Evolutionary conservation across 306 rosid genomes (phyloP).

Genomic region (Inga laurina): DNA sequence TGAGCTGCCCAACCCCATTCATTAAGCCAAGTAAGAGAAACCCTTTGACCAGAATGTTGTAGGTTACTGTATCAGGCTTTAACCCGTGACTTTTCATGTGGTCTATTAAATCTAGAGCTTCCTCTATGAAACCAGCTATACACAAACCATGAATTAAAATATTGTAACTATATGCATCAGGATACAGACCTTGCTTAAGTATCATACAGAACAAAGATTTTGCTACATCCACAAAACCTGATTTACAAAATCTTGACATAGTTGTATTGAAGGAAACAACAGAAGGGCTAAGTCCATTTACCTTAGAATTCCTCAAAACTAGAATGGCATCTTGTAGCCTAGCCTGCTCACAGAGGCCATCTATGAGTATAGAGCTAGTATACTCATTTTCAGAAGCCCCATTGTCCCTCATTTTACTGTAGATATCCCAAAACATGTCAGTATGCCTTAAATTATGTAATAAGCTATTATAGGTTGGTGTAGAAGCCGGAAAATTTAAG

Average conservation of each 20-base stretch:
- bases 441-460: neutral
- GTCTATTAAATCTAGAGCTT: slow-evolving; percentile 5
- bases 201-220: slow-evolving; percentile 14
- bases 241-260: slow-evolving; percentile 14
- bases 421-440: slow-evolving; percentile 11
- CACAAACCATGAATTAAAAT: slow-evolving; percentile 18
- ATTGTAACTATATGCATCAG: slow-evolving; percentile 19
- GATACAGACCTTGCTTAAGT: slow-evolving; percentile 19
- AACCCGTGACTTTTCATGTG: neutral
- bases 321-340: neutral
- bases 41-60: slow-evolving; percentile 9
- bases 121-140: slow-evolving; percentile 20
- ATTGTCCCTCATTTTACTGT: neutral
- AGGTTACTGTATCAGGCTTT: slow-evolving; percentile 15
- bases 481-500: neutral
- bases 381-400: slow-evolving; percentile 6
- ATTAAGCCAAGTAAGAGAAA: slow-evolving; percentile 18
- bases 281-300: neutral
- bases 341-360: slow-evolving; percentile 4
- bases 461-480: slow-evolving; percentile 7
- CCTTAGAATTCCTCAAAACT: neutral
- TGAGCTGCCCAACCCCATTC: neutral
- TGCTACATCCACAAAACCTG: slow-evolving; percentile 5
- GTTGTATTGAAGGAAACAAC: slow-evolving; percentile 15
- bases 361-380: slow-evolving; percentile 7